phyloP scores from a whole-genome alignment of 1,284 basidiomycete species.

The Puccinia novopanici region DNA sequence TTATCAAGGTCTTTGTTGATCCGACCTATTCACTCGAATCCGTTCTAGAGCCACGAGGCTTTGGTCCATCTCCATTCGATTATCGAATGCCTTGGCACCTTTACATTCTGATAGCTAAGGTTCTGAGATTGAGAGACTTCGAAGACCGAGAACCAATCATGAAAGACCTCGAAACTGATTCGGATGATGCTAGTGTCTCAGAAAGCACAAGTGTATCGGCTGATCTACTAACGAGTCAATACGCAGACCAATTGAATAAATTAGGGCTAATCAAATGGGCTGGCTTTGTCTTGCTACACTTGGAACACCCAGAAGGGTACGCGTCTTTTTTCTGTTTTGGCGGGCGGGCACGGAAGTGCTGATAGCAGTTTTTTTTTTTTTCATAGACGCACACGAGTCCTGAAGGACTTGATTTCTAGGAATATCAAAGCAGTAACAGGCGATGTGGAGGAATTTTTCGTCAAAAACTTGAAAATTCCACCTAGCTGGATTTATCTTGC shows the following conservation, averaged over 20 bases:
- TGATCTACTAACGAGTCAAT: conserved; percentile 77
- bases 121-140: conserved; percentile 79
- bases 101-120: conserved; percentile 81
- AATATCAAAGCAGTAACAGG: conserved; percentile 71
- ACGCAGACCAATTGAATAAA: conserved; percentile 83
- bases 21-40: conserved; percentile 62
- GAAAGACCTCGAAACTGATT: conserved; percentile 60
- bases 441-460: conserved; percentile 72
- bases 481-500: conserved; percentile 83
- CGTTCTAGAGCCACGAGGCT: conserved; percentile 69
- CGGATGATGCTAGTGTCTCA: conserved; percentile 58
- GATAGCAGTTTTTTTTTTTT: conserved; percentile 8
- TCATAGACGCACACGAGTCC: conserved; percentile 71
- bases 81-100: conserved; percentile 88
- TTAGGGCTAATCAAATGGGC: conserved; percentile 81
- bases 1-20: conserved; percentile 75
- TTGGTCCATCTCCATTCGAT: conserved; percentile 74
- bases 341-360: not conserved
- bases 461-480: conserved; percentile 77
- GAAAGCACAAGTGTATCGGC: conserved; percentile 76
- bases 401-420: conserved; percentile 77
- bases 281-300: conserved; percentile 82
- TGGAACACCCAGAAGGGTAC: conserved; percentile 76
- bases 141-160: conserved; percentile 68
- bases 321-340: conserved; percentile 55